Percentiles rank a stretch among this genome's conserved stretches.
These are phyloP conservation scores for Ustilago shanxiensis DNA, from an alignment of 1,284 basidiomycete species.

Conservation along the genomic window DNA sequence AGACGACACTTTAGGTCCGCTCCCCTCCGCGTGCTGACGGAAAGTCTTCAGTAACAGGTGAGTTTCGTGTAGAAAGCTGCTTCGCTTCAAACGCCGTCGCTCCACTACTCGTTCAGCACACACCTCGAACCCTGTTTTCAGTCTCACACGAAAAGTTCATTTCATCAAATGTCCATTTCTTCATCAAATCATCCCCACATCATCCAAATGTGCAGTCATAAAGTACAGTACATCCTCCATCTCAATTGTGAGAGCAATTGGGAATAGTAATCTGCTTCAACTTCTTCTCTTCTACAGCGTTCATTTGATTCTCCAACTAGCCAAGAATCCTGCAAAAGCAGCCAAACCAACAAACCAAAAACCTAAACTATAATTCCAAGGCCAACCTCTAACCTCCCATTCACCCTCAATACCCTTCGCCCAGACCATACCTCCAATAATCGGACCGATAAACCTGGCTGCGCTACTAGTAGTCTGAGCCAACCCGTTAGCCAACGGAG, in stretches of 20 bases:
- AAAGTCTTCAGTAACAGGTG: no score
- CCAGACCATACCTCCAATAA: conserved; percentile 68
- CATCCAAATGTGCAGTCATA: background rate
- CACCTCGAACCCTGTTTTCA: no score
- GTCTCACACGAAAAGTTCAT: no score
- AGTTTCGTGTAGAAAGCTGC: no score
- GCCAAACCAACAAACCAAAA: conserved; percentile 65
- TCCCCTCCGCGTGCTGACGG: no score
- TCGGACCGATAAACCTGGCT: conserved; percentile 71
- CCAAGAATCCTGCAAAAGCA: conserved; percentile 59
- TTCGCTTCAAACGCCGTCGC: no score
- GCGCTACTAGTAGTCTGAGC: conserved; percentile 71
- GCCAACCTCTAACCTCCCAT: conserved; percentile 48
- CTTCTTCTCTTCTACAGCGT: conserved; percentile 39
- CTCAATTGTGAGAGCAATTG: conserved; percentile 17
- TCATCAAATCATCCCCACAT: conserved; percentile 7
- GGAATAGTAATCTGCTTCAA: conserved; percentile 43
- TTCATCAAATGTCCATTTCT: conserved; percentile 11
- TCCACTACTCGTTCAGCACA: no score
- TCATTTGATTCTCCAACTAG: conserved; percentile 51
- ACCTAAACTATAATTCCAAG: conserved; percentile 65
- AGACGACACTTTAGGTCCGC: no score
- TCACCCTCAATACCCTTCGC: conserved; percentile 63
- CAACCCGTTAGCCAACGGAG: conserved; percentile 71
- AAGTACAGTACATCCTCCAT: background rate